Conservation (phyloP, 345 rosid species). For the Boechera retrofracta region DNA sequence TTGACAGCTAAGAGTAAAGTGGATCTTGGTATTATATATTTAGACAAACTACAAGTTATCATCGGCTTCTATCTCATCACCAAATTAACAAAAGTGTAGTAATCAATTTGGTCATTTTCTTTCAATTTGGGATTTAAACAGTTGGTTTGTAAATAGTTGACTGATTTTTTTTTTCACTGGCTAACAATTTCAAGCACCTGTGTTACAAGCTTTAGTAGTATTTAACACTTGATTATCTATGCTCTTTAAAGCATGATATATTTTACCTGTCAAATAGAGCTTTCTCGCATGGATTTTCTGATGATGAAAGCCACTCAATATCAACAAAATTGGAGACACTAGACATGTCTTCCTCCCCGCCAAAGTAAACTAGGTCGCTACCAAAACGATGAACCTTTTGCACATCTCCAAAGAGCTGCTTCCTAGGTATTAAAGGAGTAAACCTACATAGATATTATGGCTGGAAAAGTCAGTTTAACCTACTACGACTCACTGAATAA, state of each 20-base stretch:
- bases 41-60: not conserved
- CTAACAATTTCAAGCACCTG: conserved; percentile 9
- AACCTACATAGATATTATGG: conserved; percentile 50
- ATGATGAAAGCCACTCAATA: conserved; percentile 86
- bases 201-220: not conserved
- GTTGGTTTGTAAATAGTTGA: not conserved
- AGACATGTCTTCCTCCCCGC: conserved; percentile 61
- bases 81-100: not conserved
- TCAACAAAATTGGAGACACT: conserved; percentile 86
- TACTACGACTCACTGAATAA: not conserved
- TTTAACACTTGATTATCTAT: conserved; percentile 5
- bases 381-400: conserved; percentile 57
- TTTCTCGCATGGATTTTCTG: conserved; percentile 78
- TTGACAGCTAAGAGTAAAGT: conserved; percentile 1
- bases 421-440: conserved; percentile 68
- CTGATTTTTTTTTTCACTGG: not conserved
- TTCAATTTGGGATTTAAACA: not conserved
- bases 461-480: conserved; percentile 11
- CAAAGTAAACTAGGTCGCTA: conserved; percentile 58
- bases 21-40: not conserved
- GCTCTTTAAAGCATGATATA: not conserved
- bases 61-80: not conserved
- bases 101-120: not conserved
- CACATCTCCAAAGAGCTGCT: conserved; percentile 72
- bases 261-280: conserved; percentile 77